phyloP scores from a whole-genome alignment of 2,329 filamentous ascomycete species.

The Epichloe sibirici region DNA sequence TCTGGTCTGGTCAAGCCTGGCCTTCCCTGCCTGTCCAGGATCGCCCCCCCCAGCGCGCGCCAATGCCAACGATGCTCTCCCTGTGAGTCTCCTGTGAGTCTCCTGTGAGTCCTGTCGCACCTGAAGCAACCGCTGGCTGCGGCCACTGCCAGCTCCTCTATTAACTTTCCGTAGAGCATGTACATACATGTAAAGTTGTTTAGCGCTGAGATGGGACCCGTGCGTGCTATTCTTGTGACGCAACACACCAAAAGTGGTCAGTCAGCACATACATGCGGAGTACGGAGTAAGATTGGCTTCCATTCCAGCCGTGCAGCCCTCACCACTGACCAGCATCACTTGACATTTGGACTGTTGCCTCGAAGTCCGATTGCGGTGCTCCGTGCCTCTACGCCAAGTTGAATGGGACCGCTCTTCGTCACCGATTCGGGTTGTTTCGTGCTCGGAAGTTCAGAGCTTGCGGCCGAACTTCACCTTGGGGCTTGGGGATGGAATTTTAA shows the following conservation, averaged over 20 bases:
- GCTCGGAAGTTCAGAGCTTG: no score
- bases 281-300: neutral
- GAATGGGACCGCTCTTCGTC: neutral
- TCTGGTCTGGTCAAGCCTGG: no score
- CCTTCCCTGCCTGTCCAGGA: no score
- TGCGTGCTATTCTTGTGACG: slow-evolving; percentile 1
- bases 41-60: no score
- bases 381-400: neutral
- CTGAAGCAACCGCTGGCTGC: no score
- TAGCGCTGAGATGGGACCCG: neutral
- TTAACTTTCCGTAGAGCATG: no score
- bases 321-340: neutral
- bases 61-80: no score
- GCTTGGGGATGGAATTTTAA: neutral
- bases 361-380: neutral
- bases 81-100: no score
- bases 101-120: no score
- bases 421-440: no score
- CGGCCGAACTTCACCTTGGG: neutral
- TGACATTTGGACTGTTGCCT: neutral
- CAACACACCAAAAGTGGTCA: neutral
- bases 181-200: neutral
- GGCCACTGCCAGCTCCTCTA: no score
- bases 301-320: slow-evolving; percentile 1
- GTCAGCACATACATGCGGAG: no score